Evolutionary conservation across 2,329 filamentous ascomycete species (phyloP), one percentile per base, ranked within the genome.

Genomic region (Aureobasidium sp.): DNA sequence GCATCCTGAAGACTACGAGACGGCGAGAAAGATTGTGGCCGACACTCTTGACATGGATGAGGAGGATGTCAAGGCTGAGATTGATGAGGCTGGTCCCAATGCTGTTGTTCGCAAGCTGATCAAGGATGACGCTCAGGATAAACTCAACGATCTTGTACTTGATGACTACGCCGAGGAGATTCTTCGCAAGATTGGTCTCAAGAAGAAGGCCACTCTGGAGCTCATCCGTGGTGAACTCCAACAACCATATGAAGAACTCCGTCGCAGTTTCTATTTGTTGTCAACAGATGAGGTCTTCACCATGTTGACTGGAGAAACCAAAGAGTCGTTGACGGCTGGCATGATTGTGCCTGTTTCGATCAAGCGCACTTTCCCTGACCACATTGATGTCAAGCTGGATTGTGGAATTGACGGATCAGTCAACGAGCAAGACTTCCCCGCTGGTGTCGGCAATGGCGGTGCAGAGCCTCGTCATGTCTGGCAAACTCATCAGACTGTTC

Each of bases 141-240:
- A 95, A 75, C 94, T 99, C 75, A 97, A 98, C 74, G 96, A 99
- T 75, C 86, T 99, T 51, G 94, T 98, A 67, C 85, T 99, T 5
- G 96, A 99, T 78, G 94, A 98, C 78, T 99, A 99, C 74, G 96
- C 96, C 0, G 94, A 97, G 74, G 95, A 99, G 82, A 85, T 99
- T 69, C 93, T 98, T 82, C 91, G 88, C 71, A 97, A 97, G 73
- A 95, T 97, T 76, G 94, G 94, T 73, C 95, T 98, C 77, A 90
- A 93, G 70, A 99, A 99, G 84, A 93, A 96, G 66, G 95, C 95
- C 1, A 99, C 96, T 1, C 86, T 99, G 16, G 96, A 99, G 79
- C 97, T 94, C 0, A 99, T 99, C 75, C 93, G 96, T 69, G 95
- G 94, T 20, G 96, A 99, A 79, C 84, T 99, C 59, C 93, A 96